A percentile compares a stretch with the other conserved stretches of the same genome.
These are phyloP conservation scores for Alternaria alternata DNA, from an alignment of 2,329 filamentous ascomycete genomes.

Conservation along the genomic window DNA sequence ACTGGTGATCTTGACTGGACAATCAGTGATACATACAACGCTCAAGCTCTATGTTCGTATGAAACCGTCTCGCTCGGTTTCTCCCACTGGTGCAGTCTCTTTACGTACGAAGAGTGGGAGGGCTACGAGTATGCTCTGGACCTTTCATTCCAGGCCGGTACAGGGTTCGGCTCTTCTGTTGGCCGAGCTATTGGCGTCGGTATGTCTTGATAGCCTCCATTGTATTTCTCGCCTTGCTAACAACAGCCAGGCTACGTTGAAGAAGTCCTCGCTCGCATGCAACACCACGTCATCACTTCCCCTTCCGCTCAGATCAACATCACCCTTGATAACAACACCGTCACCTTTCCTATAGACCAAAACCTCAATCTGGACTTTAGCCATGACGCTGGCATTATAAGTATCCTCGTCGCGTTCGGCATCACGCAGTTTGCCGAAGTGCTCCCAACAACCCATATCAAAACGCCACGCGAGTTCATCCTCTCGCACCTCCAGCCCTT, in stretches of 20 bases:
- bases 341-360: slow-evolving; percentile 78
- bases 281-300: slow-evolving; percentile 65
- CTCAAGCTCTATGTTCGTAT: slow-evolving; percentile 78
- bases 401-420: slow-evolving; percentile 75
- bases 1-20: slow-evolving; percentile 48
- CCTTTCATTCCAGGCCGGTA: slow-evolving; percentile 68
- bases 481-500: slow-evolving; percentile 76
- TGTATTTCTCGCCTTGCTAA: slow-evolving; percentile 3
- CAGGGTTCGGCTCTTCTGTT: slow-evolving; percentile 70
- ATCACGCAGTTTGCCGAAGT: slow-evolving; percentile 71
- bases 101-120: slow-evolving; percentile 78
- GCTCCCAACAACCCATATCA: slow-evolving; percentile 65
- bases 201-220: slow-evolving; percentile 49
- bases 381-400: slow-evolving; percentile 78
- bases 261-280: slow-evolving; percentile 74
- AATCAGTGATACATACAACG: slow-evolving; percentile 60
- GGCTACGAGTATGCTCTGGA: slow-evolving; percentile 77
- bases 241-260: slow-evolving; percentile 61
- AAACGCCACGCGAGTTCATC: slow-evolving; percentile 66
- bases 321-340: slow-evolving; percentile 72
- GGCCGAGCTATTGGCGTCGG: slow-evolving; percentile 77
- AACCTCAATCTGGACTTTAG: slow-evolving; percentile 79
- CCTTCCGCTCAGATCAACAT: slow-evolving; percentile 63
- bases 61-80: slow-evolving; percentile 81
- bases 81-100: slow-evolving; percentile 76